Evolutionary conservation across 805 yeast species (phyloP).

Genomic region (Debaryomyces hansenii): DNA sequence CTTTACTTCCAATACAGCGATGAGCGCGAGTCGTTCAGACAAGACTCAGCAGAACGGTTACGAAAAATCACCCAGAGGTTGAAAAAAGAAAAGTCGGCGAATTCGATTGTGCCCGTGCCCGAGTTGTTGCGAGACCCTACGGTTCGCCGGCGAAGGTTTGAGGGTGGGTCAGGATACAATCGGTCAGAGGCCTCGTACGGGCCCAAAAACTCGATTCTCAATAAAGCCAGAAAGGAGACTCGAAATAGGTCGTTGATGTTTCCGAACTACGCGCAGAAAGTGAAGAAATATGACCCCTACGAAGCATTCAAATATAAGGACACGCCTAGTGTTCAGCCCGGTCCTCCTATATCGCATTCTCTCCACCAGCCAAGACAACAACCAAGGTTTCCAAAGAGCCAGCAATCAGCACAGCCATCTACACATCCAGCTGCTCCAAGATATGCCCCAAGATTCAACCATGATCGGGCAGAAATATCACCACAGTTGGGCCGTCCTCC

Average conservation of each 20-base stretch:
- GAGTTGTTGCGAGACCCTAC: slow-evolving; percentile 29
- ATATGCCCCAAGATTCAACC: neutral
- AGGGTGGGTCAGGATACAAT: slow-evolving; percentile 11
- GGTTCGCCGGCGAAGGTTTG: slow-evolving; percentile 10
- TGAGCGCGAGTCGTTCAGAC: slow-evolving; percentile 45
- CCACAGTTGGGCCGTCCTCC: neutral
- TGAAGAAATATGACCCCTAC: slow-evolving; percentile 22
- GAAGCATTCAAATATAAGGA: slow-evolving; percentile 17
- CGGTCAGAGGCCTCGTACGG: slow-evolving; percentile 3
- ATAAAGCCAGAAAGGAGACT: slow-evolving; percentile 36
- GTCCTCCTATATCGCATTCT: neutral
- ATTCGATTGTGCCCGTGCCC: slow-evolving; percentile 36
- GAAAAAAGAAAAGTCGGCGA: slow-evolving; percentile 39
- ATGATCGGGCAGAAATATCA: neutral
- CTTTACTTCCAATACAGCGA: slow-evolving; percentile 37
- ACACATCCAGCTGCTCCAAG: no score
- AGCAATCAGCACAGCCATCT: neutral
- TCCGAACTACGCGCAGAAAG: slow-evolving; percentile 8
- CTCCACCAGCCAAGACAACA: neutral
- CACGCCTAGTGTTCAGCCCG: neutral
- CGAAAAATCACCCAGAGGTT: slow-evolving; percentile 41
- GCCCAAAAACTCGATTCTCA: slow-evolving; percentile 27
- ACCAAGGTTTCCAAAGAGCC: neutral
- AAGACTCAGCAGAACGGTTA: slow-evolving; percentile 45
- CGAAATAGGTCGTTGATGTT: slow-evolving; percentile 36